These are phyloP conservation scores for Clavispora fructus DNA, from an alignment of 805 yeast species.

Conservation along the genomic window DNA sequence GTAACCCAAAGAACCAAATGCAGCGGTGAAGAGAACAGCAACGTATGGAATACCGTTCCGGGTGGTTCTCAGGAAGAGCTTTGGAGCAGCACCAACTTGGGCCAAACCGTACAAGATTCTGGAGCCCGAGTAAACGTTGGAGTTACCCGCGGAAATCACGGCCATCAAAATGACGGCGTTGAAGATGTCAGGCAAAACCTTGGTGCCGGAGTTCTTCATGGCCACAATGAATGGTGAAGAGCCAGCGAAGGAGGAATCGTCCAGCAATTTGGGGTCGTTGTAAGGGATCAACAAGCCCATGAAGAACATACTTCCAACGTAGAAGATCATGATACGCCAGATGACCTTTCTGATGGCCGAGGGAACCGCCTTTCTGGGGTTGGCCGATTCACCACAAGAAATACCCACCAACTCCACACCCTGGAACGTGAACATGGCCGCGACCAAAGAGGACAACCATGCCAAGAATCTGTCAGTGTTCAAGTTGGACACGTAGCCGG, in stretches of 20 bases:
- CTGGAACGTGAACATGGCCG: conserved; percentile 77
- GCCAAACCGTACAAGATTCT: conserved; percentile 64
- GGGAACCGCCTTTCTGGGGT: conserved; percentile 68
- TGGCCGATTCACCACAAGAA: conserved; percentile 67
- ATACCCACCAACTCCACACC: conserved; percentile 76
- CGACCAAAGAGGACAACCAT: conserved; percentile 63
- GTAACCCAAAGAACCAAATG: conserved; percentile 62
- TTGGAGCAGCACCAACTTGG: conserved; percentile 54
- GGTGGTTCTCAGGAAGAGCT: conserved; percentile 43
- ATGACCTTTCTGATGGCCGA: conserved; percentile 67
- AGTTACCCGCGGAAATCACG: conserved; percentile 74
- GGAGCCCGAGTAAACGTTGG: conserved; percentile 68
- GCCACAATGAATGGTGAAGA: conserved; percentile 74
- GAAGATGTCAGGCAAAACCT: conserved; percentile 61
- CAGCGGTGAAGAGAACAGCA: conserved; percentile 48
- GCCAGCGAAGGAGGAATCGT: conserved; percentile 34
- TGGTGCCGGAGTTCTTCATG: conserved; percentile 62
- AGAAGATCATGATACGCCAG: conserved; percentile 60
- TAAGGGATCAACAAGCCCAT: conserved; percentile 68
- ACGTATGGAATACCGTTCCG: conserved; percentile 15
- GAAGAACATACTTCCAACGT: conserved; percentile 60
- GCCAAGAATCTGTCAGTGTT: conserved; percentile 61
- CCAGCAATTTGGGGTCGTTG: conserved; percentile 48
- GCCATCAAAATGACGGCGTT: conserved; percentile 66
- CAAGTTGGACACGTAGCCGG: conserved; percentile 29